These are phyloP conservation scores for Agapanthus africanus DNA, from an alignment of 106 monocot genomes.

Conservation along the genomic window DNA sequence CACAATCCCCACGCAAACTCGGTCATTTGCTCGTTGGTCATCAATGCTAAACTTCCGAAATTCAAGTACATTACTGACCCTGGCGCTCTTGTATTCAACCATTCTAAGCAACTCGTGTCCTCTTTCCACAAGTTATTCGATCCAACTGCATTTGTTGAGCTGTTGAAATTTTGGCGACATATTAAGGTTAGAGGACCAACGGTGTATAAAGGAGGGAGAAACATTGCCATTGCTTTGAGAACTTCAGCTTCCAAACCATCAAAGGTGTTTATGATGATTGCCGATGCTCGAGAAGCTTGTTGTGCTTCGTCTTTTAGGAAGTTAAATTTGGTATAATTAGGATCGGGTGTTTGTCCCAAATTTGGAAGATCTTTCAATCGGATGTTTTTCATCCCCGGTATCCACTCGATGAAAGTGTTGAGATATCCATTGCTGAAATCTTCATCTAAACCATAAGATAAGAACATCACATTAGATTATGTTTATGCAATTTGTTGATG, in stretches of 20 bases:
- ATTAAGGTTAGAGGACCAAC: not conserved
- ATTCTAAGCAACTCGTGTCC: no score
- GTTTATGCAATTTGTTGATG: not conserved
- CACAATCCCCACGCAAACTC: conserved; percentile 10
- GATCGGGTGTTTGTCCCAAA: not conserved
- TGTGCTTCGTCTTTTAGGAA: no score
- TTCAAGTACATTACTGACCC: not conserved
- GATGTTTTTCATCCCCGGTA: not conserved
- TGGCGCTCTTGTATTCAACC: not conserved
- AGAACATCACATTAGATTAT: not conserved
- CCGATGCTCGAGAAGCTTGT: not conserved
- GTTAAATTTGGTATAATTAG: not conserved
- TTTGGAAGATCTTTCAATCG: not conserved
- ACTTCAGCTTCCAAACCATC: not conserved
- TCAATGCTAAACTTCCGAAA: no score
- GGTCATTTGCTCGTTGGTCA: no score
- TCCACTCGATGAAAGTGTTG: not conserved
- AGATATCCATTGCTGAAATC: not conserved
- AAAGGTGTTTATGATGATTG: conserved; percentile 1
- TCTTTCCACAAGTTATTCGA: no score
- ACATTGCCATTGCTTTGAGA: not conserved
- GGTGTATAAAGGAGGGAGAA: not conserved
- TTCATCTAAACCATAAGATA: conserved; percentile 21
- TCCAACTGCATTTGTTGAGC: no score
- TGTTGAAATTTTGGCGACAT: no score